Evolutionary conservation across 495 filamentous ascomycete genomes (phyloP).

Genomic region (Penicillium pulvis): DNA sequence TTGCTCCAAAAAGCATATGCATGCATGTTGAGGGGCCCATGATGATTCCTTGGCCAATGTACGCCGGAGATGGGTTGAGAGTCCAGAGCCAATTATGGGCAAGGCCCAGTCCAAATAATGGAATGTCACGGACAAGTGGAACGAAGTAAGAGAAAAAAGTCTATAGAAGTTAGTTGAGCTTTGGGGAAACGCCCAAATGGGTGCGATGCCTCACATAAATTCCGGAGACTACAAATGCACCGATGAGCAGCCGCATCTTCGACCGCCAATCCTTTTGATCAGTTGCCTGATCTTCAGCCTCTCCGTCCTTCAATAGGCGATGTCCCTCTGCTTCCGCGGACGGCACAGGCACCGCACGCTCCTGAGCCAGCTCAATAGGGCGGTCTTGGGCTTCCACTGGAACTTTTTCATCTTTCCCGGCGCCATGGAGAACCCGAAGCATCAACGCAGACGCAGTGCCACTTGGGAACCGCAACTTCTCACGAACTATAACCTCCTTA

Average conservation of each 20-base stretch:
- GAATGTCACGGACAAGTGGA: constrained; percentile 79
- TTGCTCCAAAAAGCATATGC: constrained; percentile 92
- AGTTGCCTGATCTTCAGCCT: constrained; percentile 31
- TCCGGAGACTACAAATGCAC: constrained; percentile 60
- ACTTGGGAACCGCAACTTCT: constrained; percentile 90
- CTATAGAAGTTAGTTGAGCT: constrained; percentile 39
- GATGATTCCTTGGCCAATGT: constrained; percentile 78
- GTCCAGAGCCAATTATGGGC: constrained; percentile 91
- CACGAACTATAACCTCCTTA: constrained; percentile 86
- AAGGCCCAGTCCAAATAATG: constrained; percentile 75
- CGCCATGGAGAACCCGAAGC: constrained; percentile 84
- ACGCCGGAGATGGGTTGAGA: constrained; percentile 91
- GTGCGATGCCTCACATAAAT: constrained; percentile 44
- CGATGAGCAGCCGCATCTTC: constrained; percentile 60
- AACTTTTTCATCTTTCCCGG: constrained; percentile 34
- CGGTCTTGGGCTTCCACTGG: constrained; percentile 15
- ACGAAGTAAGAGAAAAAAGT: constrained; percentile 93
- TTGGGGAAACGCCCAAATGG: background rate
- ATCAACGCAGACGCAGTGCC: constrained; percentile 94
- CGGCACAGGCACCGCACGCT: background rate
- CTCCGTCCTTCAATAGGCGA: constrained; percentile 26
- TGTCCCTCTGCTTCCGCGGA: constrained; percentile 12
- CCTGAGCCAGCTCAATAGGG: background rate
- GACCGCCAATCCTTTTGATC: constrained; percentile 59
- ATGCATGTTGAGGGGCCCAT: constrained; percentile 90